These are phyloP conservation scores for Euphorbia tirucalli DNA, from an alignment of 345 rosid species.

Conservation along the genomic window DNA sequence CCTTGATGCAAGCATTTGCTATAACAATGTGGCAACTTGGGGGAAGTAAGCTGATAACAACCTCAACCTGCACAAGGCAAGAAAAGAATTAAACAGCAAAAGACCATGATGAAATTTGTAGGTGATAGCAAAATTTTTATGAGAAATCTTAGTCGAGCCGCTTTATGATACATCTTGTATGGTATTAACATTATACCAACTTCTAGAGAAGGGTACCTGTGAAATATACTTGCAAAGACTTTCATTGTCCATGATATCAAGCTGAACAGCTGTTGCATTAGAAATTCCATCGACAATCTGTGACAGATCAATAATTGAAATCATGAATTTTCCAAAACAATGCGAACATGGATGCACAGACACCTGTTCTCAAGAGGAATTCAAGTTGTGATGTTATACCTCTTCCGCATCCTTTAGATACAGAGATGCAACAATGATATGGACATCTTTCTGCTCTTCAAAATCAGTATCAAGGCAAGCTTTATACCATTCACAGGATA, in stretches of 20 bases:
- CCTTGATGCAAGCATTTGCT: constrained; percentile 84
- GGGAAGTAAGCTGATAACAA: constrained; percentile 84
- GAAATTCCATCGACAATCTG: constrained; percentile 78
- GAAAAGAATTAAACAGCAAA: neutral
- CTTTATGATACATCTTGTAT: neutral
- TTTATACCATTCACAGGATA: constrained; percentile 46
- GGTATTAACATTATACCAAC: neutral
- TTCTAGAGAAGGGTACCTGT: constrained; percentile 42
- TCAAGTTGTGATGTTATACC: constrained; percentile 39
- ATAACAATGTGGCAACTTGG: constrained; percentile 62
- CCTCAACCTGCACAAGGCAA: constrained; percentile 61
- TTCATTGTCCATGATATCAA: constrained; percentile 69
- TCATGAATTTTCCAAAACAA: too few relatives aligned
- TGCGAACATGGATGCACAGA: neutral
- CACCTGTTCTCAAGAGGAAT: neutral
- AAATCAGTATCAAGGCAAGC: constrained; percentile 35
- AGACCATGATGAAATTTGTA: neutral
- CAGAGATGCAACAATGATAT: constrained; percentile 79
- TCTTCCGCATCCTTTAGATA: constrained; percentile 90
- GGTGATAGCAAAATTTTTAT: neutral
- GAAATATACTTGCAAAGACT: constrained; percentile 64
- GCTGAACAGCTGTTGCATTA: constrained; percentile 65
- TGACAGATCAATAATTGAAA: constrained; percentile 16
- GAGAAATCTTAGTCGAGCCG: neutral
- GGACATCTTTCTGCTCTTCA: constrained; percentile 48